Conservation (phyloP, 139 green algal genomes). For the Helicosporidium sp. region DNA sequence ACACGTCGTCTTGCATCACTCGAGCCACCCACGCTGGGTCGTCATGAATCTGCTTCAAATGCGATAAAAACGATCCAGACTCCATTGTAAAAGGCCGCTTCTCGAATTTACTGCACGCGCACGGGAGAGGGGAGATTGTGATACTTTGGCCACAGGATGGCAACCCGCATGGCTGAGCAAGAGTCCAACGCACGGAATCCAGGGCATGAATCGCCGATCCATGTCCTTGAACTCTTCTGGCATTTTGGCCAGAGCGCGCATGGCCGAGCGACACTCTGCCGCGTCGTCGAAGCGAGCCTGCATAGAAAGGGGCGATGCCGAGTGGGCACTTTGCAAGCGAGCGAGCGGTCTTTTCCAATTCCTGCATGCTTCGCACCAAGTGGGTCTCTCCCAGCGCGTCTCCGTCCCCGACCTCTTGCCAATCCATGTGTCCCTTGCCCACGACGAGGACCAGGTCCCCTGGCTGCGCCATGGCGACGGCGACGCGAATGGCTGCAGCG, state of each 20-base stretch:
- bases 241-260: slow-evolving; percentile 33
- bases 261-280: slow-evolving; percentile 57
- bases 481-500: slow-evolving; percentile 72
- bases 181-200: slow-evolving; percentile 5
- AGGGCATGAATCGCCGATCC: slow-evolving; percentile 10
- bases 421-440: slow-evolving; percentile 69
- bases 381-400: slow-evolving; percentile 3
- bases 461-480: slow-evolving; percentile 68
- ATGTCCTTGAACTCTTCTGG: slow-evolving; percentile 16
- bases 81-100: no score
- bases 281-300: slow-evolving; percentile 74
- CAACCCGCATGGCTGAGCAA: no score
- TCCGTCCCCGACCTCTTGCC: slow-evolving; percentile 36
- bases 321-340: no score
- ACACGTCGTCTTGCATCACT: no score
- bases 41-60: no score
- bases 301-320: background rate
- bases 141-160: no score
- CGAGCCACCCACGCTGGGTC: no score
- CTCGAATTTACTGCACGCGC: no score
- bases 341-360: no score
- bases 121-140: no score
- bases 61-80: no score
- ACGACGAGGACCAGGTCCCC: slow-evolving; percentile 74
- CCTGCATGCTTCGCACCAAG: background rate